Evolutionary conservation across 352 stramenopile genomes (phyloP).

Genomic region (Pythium sukuiense): DNA sequence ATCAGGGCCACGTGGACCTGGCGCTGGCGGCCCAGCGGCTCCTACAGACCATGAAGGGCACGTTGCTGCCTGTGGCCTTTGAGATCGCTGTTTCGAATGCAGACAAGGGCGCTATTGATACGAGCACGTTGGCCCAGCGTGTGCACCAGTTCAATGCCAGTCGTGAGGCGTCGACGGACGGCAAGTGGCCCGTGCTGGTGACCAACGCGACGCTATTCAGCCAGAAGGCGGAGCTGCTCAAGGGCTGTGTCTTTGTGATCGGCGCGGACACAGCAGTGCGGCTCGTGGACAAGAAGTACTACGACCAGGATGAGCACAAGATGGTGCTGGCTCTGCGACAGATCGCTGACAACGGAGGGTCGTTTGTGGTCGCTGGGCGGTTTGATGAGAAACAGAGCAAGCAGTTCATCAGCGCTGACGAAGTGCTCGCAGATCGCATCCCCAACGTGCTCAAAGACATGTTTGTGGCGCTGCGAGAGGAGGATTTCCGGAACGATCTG

Average conservation of each 20-base stretch:
- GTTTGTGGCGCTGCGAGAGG: constrained; percentile 74
- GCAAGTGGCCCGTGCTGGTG: constrained; percentile 64
- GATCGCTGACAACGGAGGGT: constrained; percentile 62
- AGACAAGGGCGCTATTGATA: constrained; percentile 70
- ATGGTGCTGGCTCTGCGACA: constrained; percentile 77
- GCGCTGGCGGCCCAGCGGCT: constrained; percentile 46
- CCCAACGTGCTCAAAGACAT: constrained; percentile 51
- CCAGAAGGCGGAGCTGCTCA: constrained; percentile 81
- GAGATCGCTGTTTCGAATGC: constrained; percentile 78
- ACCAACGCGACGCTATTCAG: constrained; percentile 81
- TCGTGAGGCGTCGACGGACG: neutral
- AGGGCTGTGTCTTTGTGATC: constrained; percentile 80
- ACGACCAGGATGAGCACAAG: constrained; percentile 65
- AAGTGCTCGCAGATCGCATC: constrained; percentile 48
- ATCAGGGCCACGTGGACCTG: constrained; percentile 70
- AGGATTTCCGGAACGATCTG: constrained; percentile 83
- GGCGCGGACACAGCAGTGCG: constrained; percentile 88
- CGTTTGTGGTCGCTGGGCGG: constrained; percentile 87
- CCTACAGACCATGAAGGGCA: constrained; percentile 31
- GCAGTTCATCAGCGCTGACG: constrained; percentile 57
- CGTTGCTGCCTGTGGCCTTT: constrained; percentile 54
- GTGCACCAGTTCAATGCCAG: constrained; percentile 57
- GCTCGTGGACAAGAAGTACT: constrained; percentile 91
- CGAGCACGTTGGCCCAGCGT: constrained; percentile 38
- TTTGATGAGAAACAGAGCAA: constrained; percentile 53